These are phyloP conservation scores for Malassezia cuniculi DNA, from an alignment of 1,284 basidiomycete species.

Conservation along the genomic window DNA sequence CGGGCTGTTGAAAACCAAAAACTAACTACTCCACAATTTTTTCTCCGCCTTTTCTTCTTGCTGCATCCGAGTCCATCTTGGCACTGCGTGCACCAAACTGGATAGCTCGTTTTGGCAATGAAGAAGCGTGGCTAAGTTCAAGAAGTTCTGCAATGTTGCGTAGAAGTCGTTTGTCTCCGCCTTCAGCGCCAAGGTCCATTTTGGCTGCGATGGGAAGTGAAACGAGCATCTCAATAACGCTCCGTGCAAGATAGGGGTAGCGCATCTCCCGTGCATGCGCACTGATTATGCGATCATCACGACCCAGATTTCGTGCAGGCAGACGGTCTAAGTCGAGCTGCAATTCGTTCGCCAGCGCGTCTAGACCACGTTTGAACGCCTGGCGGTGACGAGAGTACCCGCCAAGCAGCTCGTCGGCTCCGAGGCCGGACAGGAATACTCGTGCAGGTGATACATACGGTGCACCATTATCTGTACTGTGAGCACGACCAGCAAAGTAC, in stretches of 20 bases:
- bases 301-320: slow-evolving; percentile 73
- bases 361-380: slow-evolving; percentile 50
- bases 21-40: too few species aligned
- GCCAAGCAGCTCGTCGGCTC: slow-evolving; percentile 86
- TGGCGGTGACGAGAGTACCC: slow-evolving; percentile 82
- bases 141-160: slow-evolving; percentile 45
- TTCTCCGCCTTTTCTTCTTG: slow-evolving; percentile 30
- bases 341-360: slow-evolving; percentile 64
- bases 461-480: not conserved
- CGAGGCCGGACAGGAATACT: slow-evolving; percentile 79
- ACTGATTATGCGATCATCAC: slow-evolving; percentile 84
- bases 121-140: slow-evolving; percentile 50
- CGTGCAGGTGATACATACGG: slow-evolving; percentile 61
- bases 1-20: too few species aligned
- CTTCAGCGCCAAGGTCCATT: slow-evolving; percentile 49
- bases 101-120: slow-evolving; percentile 75
- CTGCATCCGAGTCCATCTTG: slow-evolving; percentile 58
- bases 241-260: slow-evolving; percentile 31
- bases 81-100: slow-evolving; percentile 87
- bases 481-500: slow-evolving; percentile 76
- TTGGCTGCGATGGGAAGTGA: slow-evolving; percentile 66
- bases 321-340: slow-evolving; percentile 85
- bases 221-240: slow-evolving; percentile 49
- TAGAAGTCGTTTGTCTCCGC: slow-evolving; percentile 75
- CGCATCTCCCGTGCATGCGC: slow-evolving; percentile 70